Conservation (phyloP, 306 rosid species). For the Castanopsis chinensis region DNA sequence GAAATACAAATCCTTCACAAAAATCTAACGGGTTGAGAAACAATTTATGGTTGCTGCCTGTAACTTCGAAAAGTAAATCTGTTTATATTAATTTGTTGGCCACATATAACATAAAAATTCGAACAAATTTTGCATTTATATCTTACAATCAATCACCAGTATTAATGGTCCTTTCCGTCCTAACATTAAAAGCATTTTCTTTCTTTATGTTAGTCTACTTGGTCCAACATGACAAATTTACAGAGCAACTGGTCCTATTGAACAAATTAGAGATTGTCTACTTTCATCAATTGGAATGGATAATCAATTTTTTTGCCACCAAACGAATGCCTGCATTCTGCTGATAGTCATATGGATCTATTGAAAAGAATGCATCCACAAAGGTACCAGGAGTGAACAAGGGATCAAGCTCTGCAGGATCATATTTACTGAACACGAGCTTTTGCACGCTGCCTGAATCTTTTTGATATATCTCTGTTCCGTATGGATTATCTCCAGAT, state of each 20-base stretch:
- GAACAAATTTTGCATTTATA: background rate
- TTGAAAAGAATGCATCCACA: slow-evolving; percentile 78
- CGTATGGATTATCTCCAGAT: slow-evolving; percentile 47
- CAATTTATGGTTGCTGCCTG: too few relatives aligned
- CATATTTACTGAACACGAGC: slow-evolving; percentile 65
- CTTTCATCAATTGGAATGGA: slow-evolving; percentile 46
- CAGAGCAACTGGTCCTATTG: slow-evolving; percentile 13
- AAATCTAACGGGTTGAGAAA: too few relatives aligned
- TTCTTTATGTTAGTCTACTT: background rate
- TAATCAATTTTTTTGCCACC: slow-evolving; percentile 77
- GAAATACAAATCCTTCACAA: too few relatives aligned
- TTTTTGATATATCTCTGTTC: slow-evolving; percentile 81
- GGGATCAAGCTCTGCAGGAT: slow-evolving; percentile 63
- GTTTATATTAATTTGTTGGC: background rate
- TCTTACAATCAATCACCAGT: background rate
- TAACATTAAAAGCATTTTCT: background rate
- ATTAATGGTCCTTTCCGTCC: slow-evolving; percentile 4
- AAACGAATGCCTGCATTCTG: slow-evolving; percentile 84
- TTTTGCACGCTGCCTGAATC: slow-evolving; percentile 63
- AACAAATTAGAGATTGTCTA: slow-evolving; percentile 11
- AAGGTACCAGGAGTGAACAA: slow-evolving; percentile 61
- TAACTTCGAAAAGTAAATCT: background rate
- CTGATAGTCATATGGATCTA: slow-evolving; percentile 76
- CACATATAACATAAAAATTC: background rate
- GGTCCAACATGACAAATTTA: background rate